phyloP scores from a whole-genome alignment of 1,139 yeast species.

The Taiozyma onychis region DNA sequence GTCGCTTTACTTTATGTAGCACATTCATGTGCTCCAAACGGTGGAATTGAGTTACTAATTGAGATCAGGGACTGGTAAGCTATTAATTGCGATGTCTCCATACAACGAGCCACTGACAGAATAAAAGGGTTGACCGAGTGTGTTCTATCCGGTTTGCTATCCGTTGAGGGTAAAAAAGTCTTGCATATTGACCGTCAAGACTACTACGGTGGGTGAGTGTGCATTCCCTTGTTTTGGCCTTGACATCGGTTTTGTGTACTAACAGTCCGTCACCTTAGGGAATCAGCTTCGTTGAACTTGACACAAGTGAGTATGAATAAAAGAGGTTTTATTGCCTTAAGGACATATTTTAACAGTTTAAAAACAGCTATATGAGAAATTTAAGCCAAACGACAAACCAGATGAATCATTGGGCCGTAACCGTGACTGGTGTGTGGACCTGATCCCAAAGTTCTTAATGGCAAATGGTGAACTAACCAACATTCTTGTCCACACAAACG shows the following conservation, averaged over 20 bases:
- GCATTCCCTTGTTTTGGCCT: slow-evolving; percentile 12
- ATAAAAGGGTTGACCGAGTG: slow-evolving; percentile 82
- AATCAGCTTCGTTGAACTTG: slow-evolving; percentile 46
- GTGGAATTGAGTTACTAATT: slow-evolving; percentile 4
- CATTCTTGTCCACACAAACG: slow-evolving; percentile 91
- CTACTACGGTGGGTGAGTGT: slow-evolving; percentile 68
- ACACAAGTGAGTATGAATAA: slow-evolving; percentile 8
- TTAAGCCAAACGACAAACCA: slow-evolving; percentile 70
- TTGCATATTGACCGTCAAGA: slow-evolving; percentile 95
- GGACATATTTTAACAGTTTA: background rate
- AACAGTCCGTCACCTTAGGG: slow-evolving; percentile 24
- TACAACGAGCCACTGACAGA: slow-evolving; percentile 27
- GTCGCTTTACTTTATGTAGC: slow-evolving; percentile 13
- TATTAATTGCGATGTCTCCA: background rate
- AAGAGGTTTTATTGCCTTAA: no score
- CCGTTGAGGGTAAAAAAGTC: slow-evolving; percentile 96
- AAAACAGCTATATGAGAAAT: slow-evolving; percentile 54
- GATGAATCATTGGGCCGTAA: slow-evolving; percentile 77
- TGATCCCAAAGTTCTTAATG: slow-evolving; percentile 96
- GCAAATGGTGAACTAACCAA: slow-evolving; percentile 97
- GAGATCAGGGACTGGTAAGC: slow-evolving; percentile 18
- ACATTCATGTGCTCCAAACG: background rate
- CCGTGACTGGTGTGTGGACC: slow-evolving; percentile 96
- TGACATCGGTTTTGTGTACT: background rate
- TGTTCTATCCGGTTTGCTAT: slow-evolving; percentile 84